phyloP scores from a whole-genome alignment of 306 rosid genomes.

The Pueraria montana region DNA sequence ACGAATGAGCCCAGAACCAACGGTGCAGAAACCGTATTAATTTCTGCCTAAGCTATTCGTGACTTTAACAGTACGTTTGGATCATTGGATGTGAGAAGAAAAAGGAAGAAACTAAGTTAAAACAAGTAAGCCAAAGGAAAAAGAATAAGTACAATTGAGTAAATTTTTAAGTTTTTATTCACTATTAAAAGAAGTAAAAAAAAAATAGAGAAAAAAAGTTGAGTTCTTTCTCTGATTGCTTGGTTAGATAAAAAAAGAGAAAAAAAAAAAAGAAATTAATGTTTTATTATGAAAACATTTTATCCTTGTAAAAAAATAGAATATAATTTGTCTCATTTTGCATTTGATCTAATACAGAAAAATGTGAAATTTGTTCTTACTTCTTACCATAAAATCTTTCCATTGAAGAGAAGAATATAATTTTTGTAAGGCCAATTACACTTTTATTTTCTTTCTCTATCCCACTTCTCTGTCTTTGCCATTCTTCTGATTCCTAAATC shows the following conservation, averaged over 20 bases:
- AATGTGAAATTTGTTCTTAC: no score
- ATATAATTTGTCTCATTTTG: no score
- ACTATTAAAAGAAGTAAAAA: background rate
- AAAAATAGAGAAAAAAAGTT: background rate
- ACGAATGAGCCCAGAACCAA: background rate
- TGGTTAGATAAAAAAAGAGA: background rate
- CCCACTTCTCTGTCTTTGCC: no score
- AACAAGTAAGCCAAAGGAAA: background rate
- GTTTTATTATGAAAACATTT: no score
- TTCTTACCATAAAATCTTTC: no score
- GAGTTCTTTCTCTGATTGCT: background rate
- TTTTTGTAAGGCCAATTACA: no score
- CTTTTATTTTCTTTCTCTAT: no score
- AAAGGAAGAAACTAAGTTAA: background rate
- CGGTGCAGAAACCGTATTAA: background rate
- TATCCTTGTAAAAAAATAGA: no score
- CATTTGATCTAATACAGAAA: no score
- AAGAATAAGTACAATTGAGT: background rate
- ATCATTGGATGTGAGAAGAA: background rate
- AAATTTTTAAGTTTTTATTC: no score
- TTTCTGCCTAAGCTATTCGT: background rate
- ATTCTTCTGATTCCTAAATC: no score
- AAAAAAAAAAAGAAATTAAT: rapidly evolving
- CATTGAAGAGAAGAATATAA: no score
- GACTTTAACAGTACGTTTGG: background rate